These are phyloP conservation scores for Eimeria tenella DNA, from an alignment of 169 alveolate genomes.

Conservation along the genomic window DNA sequence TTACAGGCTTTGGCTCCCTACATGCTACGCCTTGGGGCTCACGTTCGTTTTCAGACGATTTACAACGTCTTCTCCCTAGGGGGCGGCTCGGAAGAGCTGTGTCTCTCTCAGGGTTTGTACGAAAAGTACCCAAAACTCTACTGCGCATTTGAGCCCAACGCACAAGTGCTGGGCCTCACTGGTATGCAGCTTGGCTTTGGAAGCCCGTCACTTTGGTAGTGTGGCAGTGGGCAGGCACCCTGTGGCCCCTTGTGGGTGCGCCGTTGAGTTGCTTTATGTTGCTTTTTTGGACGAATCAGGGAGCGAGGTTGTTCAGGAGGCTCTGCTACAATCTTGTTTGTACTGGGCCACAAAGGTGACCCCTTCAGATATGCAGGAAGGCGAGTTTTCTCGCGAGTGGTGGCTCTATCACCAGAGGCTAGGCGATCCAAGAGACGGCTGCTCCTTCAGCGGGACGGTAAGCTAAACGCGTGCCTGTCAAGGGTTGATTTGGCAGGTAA, in stretches of 20 bases:
- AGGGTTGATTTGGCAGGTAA: no score
- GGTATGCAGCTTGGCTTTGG: conserved; percentile 18
- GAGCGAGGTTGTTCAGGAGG: conserved; percentile 61
- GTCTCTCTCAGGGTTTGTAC: conserved; percentile 65
- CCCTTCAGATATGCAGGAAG: conserved; percentile 20
- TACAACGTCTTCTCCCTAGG: conserved; percentile 48
- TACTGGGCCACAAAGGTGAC: conserved; percentile 15
- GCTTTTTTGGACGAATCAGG: not conserved
- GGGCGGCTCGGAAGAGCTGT: conserved; percentile 54
- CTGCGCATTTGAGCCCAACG: conserved; percentile 73
- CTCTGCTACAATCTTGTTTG: conserved; percentile 57
- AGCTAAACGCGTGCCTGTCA: not conserved
- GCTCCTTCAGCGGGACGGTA: conserved; percentile 59
- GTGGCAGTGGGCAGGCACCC: no score
- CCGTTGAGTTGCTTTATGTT: not conserved
- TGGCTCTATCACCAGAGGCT: conserved; percentile 69
- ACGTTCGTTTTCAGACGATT: conserved; percentile 66
- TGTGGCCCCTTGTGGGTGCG: not conserved
- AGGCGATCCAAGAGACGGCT: conserved; percentile 63
- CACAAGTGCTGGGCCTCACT: conserved; percentile 62
- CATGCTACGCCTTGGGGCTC: conserved; percentile 61
- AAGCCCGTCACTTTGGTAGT: no score
- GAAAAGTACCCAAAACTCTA: conserved; percentile 36
- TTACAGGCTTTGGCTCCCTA: conserved; percentile 69
- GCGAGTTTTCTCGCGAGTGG: conserved; percentile 59